Percentiles rank a stretch among this genome's conserved stretches.
phyloP scores from a whole-genome alignment of 2,329 filamentous ascomycete genomes.

The Byssochlamys sp. region DNA sequence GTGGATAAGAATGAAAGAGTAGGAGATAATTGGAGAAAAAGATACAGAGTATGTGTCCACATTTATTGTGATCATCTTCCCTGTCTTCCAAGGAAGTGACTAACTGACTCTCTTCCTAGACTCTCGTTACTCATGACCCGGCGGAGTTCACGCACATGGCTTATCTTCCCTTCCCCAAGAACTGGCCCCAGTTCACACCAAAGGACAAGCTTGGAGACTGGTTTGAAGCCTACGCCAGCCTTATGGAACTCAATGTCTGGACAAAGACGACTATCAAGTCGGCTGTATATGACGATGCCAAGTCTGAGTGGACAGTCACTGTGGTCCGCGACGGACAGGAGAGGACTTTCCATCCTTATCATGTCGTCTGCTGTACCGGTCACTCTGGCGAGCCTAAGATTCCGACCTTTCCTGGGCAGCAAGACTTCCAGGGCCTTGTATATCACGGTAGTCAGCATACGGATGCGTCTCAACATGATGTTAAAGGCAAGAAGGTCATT shows the following conservation, averaged over 20 bases:
- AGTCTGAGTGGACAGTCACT: conserved; percentile 30
- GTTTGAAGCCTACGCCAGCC: conserved; percentile 40
- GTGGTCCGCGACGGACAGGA: conserved; percentile 18
- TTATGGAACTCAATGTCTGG: conserved; percentile 43
- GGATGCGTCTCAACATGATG: conserved; percentile 28
- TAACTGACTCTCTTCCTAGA: conserved; percentile 11
- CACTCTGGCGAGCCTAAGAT: conserved; percentile 35
- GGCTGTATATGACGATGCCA: conserved; percentile 30
- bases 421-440: conserved; percentile 33
- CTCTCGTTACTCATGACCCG: conserved; percentile 33
- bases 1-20: conserved; percentile 38
- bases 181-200: conserved; percentile 36
- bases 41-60: conserved; percentile 31
- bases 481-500: conserved; percentile 37
- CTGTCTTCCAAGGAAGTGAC: neutral
- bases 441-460: conserved; percentile 38
- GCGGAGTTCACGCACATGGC: conserved; percentile 31
- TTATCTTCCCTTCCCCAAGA: conserved; percentile 32
- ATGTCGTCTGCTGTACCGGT: conserved; percentile 42
- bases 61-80: neutral
- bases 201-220: conserved; percentile 42
- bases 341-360: conserved; percentile 29
- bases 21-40: conserved; percentile 43
- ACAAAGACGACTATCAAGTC: conserved; percentile 30
- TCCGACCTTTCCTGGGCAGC: conserved; percentile 32